Evolutionary conservation across 106 monocot genomes (phyloP), one percentile per base, ranked within the genome.

Genomic region (Allium sativum): DNA sequence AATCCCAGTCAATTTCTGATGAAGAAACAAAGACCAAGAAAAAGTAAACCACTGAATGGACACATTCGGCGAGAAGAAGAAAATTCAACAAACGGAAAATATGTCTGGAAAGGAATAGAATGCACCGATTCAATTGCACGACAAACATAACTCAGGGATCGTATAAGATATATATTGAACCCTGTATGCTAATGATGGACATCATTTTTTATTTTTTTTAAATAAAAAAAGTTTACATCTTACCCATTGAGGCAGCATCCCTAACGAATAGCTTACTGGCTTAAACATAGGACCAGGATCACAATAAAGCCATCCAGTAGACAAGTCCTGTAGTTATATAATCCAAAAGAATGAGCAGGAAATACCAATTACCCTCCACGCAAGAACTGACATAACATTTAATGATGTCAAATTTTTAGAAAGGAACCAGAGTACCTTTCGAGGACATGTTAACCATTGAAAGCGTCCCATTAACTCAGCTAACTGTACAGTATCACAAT

Each of bases 231-330:
- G 10, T 69, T 43, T 46, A 40, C 9, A 18, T 21, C 78, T 82
- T 61, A 96, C 95, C 95, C 86, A 84, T 16, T 70, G 45, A 55
- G 84, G 81, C 46, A 84, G 79, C 69, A 56, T 76, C 71, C 68
- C 70, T 19, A 98, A 59, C 42, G 78, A 78, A 72, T 78, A 85
- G 41, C 70, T 63, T 59, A 78, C 82, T 54, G 81, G 80, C 61
- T 82, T 98, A 77, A 98, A 98, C 71, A 98, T 67, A 4, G 84
- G 87, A 72, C 76, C 96, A 67, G 96, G 91, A 71, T 98, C 96
- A 78, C 96, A 98, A 42, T 82, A 56, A 72, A 98, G 87, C 96
- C 96, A 98, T 65, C 96, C 91, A n/a, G 91, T 91, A 13, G 91
- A 91, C 67, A 98, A 84, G 61, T 98, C 96, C 96, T 98, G 56